phyloP scores from a whole-genome alignment of 257 asterid species.

The Solanum microdontum region DNA sequence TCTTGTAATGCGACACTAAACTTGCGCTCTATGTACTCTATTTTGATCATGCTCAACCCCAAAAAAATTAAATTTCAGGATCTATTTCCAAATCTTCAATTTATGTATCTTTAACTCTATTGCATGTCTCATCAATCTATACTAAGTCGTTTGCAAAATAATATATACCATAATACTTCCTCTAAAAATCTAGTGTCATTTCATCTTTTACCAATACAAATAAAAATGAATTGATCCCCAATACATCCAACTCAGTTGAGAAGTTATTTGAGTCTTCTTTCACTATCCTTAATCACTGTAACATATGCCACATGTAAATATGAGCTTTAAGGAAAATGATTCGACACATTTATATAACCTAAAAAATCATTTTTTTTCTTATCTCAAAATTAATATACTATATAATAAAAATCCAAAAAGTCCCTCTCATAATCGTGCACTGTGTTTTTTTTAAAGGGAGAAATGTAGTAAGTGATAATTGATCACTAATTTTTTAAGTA shows the following conservation, averaged over 20 bases:
- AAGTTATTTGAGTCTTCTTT: too few relatives aligned
- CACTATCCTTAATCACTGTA: not conserved
- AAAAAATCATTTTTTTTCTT: not conserved
- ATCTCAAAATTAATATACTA: too few relatives aligned
- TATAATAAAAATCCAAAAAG: not conserved
- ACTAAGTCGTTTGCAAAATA: not conserved
- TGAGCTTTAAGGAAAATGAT: not conserved
- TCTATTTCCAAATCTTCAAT: not conserved
- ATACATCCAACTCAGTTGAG: not conserved
- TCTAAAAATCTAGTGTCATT: not conserved
- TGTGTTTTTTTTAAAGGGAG: not conserved
- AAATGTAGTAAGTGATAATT: not conserved
- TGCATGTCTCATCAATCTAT: too few relatives aligned
- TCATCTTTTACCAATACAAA: not conserved
- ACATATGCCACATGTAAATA: too few relatives aligned
- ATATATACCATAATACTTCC: too few relatives aligned
- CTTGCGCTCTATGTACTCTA: not conserved
- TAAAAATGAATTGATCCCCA: not conserved
- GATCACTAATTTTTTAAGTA: not conserved
- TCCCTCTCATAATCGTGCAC: not conserved
- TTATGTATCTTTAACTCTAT: not conserved
- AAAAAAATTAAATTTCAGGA: fast-evolving
- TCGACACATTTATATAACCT: not conserved
- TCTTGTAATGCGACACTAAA: not conserved
- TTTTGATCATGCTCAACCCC: not conserved